Evolutionary conservation across 306 rosid species (phyloP), one percentile per base, ranked within the genome.

Genomic region (Ormosia emarginata): DNA sequence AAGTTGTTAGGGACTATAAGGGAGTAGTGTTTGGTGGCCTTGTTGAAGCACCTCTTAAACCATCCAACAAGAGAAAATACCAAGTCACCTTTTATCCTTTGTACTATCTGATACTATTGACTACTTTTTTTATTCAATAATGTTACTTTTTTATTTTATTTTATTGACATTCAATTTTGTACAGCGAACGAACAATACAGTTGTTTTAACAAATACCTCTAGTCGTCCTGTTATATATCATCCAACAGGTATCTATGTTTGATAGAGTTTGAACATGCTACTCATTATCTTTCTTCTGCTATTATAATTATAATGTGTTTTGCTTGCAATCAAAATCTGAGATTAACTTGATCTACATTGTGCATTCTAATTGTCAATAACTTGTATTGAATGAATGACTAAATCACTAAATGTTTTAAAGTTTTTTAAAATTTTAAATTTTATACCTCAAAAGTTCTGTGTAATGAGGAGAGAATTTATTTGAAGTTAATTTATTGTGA

Each of bases 11-110:
- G 65, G 99, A 95, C 77, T 88, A 85, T 71, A 85, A 87, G 85
- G 99, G 98, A 79, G 97, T 93, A 39, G 97, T 93, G 43, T 95
- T 95, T 90, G 99, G 98, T 32, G 93, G 97, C 80, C 77, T 95
- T 86, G 90, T 95, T 81, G 99, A 95, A 87, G 98, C 99, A 81
- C 99, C 99, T 37, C 87, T 91, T 64, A 90, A 56, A 79, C 91
- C 98, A 18, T 87, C 92, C 55, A 88, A 65, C 83, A 93, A 89
- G 87, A 91, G 81, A 87, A 93, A 87, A 85, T 95, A 95, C 84
- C 95, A 95, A 97, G 99, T 94, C 76, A 52, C 80, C 2, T 65
- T 66, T 58, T 8, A 34, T 49, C 74, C 50, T 79, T 72, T 73
- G 33, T 10, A 43, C 61, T 3, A 29, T 67, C 9, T 39, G 41